Evolutionary conservation across 106 monocot species (phyloP), one percentile per base, ranked within the genome.

Genomic region (Alisma plantagoaquatica): DNA sequence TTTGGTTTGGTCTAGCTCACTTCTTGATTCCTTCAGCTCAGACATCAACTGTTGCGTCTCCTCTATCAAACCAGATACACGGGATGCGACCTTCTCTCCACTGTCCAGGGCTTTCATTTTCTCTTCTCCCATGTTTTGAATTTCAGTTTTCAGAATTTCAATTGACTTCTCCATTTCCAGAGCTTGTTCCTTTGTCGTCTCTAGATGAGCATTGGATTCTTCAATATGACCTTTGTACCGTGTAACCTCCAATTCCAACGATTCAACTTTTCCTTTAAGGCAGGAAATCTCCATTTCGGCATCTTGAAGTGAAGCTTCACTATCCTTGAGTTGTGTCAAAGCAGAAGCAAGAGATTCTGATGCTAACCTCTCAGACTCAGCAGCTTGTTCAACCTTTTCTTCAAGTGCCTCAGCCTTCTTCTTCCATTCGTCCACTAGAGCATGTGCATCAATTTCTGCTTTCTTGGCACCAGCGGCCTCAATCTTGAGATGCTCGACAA

Each of bases 1-100:
- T 41, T 81, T 86, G 26, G 31, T 33, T 41, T 78, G 82, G 44
- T 78, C 78, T 8, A 31, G 63, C 47, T 80, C 81, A 31, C 77
- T 65, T 57, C 56, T 66, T 17, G 57, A 49, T 7, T 27, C 31
- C 26, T 73, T 65, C 2, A 87, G 59, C 46, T 82, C 87, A 32
- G 54, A 42, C 3, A 57, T 0, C 31, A 83, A 38, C 42, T 74
- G 54, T 3, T 64, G 59, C 57, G 43, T 78, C 65, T 87, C 76
- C 23, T 71, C 67, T 46, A 59, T 9, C 26, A 81, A 29, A 28
- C 27, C 41, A 12, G 53, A 45, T 10, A 57, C 18, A 33, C 32
- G 18, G 10, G 48, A 31, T 35, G 46, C 56, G 4, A 23, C 33
- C 25, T 20, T 21, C 21, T 56, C 49, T 20, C 25, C 57, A 25